A percentile compares a stretch with the other conserved stretches of the same genome.
Conservation (phyloP, 2,329 filamentous ascomycete species). For the Grosmannia serpens region DNA sequence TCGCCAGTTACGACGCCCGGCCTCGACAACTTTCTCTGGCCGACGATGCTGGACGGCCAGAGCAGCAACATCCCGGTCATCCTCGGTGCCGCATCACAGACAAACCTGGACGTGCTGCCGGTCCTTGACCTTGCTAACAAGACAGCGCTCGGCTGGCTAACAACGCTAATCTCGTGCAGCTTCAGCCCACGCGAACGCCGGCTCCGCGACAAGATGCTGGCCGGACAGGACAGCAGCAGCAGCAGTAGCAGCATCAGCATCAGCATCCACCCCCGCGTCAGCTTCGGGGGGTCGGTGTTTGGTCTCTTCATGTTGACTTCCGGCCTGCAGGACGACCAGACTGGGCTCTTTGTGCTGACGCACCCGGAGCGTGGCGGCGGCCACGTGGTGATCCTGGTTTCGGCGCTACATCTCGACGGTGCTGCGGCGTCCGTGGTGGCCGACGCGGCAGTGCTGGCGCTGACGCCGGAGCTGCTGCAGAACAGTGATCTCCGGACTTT, state of each 20-base stretch:
- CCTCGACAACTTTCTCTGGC: slow-evolving; percentile 25
- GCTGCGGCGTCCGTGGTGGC: slow-evolving; percentile 29
- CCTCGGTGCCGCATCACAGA: slow-evolving; percentile 24
- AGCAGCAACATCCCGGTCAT: slow-evolving; percentile 18
- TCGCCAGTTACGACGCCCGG: not conserved
- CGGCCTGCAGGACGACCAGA: slow-evolving; percentile 32
- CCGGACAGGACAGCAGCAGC: slow-evolving; percentile 7
- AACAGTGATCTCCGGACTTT: slow-evolving; percentile 23
- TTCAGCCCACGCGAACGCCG: slow-evolving; percentile 31
- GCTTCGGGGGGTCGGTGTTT: slow-evolving; percentile 37
- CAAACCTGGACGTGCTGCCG: slow-evolving; percentile 34
- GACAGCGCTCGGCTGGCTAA: slow-evolving; percentile 25
- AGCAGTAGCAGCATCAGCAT: not conserved
- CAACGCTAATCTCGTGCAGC: slow-evolving; percentile 24
- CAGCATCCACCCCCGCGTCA: slow-evolving; percentile 20
- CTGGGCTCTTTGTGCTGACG: slow-evolving; percentile 30
- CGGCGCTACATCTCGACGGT: slow-evolving; percentile 31
- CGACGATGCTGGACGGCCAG: slow-evolving; percentile 16
- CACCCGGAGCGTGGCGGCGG: slow-evolving; percentile 24
- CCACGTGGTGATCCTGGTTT: slow-evolving; percentile 30
- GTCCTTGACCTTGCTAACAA: slow-evolving; percentile 26
- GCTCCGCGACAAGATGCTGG: slow-evolving; percentile 18
- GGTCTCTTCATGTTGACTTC: slow-evolving; percentile 34
- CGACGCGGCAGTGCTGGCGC: slow-evolving; percentile 35
- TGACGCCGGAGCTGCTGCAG: slow-evolving; percentile 24